Evolutionary conservation across 495 filamentous ascomycete genomes (phyloP), one percentile per base, ranked within the genome.

Genomic region (Talaromyces borbonicus): DNA sequence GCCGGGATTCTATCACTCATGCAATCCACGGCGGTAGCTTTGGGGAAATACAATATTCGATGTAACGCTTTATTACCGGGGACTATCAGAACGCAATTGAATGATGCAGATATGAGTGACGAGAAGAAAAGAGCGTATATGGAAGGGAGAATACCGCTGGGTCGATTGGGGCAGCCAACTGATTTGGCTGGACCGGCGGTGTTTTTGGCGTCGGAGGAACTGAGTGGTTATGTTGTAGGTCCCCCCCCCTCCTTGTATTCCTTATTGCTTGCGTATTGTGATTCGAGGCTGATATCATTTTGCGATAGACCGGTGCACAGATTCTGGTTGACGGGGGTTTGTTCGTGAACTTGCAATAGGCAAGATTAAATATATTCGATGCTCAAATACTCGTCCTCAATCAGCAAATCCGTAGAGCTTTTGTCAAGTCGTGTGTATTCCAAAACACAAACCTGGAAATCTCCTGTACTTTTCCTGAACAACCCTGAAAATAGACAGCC

Each of bases 61-160:
- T 93, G 87, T 53, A 95, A 94, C 61, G 87, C 89, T 11, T 63
- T 94, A 23, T 56, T 95, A 47, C 88, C 89, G 9, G 88, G 89
- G 3, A 95, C 88, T 1, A 83, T 94, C 47, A 71, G 77, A 56
- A 94, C 89, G 27, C 85, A 88, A 74, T 59, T 94, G 44, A 94
- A 93, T 62, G 87, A 90, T 60, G 77, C 77, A 56, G 88, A 95
- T 65, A 66, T 95, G 58, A 56, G 55, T 24, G 60, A 69, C 48
- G 70, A 81, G 18, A 72, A 54, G 47, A 95, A 95, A 78, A 67
- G 80, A 52, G 60, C 47, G 56, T 92, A 93, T 63, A 92, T 90
- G 83, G 87, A 94, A 63, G 80, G 76, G 1, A 61, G 89, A 27
- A 89, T 93, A 51, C 88, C 88, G 48, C 58, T 94, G 36, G 87